Evolutionary conservation across 2,329 filamentous ascomycete genomes (phyloP).

Genomic region (Grosmannia serpens): DNA sequence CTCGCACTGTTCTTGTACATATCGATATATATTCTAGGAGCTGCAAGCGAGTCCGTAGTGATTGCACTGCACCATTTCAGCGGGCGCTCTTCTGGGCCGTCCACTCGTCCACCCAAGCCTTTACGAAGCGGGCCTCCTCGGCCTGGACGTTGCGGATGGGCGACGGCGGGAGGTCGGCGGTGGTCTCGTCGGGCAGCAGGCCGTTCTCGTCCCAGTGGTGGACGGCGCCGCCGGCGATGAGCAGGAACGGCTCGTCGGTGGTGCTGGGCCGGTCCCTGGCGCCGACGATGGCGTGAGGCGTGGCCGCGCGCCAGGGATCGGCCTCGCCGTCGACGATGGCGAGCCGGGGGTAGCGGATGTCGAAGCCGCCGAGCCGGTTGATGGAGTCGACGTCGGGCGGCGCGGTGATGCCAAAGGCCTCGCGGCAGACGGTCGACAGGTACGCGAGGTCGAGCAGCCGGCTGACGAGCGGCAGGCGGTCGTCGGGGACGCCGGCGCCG

Average conservation of each 20-base stretch:
- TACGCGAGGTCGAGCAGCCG: slow-evolving; percentile 56
- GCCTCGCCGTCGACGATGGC: slow-evolving; percentile 67
- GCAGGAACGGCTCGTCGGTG: slow-evolving; percentile 54
- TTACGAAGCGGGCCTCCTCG: slow-evolving; percentile 11
- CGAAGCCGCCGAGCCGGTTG: slow-evolving; percentile 66
- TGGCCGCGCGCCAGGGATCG: slow-evolving; percentile 71
- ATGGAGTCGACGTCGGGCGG: slow-evolving; percentile 53
- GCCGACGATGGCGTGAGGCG: slow-evolving; percentile 54
- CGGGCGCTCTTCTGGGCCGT: neutral
- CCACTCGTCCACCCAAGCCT: slow-evolving; percentile 12
- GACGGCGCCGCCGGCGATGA: slow-evolving; percentile 57
- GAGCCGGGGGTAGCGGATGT: slow-evolving; percentile 62
- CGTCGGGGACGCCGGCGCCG: slow-evolving; percentile 54
- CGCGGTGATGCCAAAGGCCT: slow-evolving; percentile 57
- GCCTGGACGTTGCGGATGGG: slow-evolving; percentile 9
- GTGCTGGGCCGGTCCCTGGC: slow-evolving; percentile 48
- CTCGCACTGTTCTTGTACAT: neutral
- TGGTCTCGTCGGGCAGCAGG: slow-evolving; percentile 50
- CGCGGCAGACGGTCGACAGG: slow-evolving; percentile 47
- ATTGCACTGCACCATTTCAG: too few species aligned
- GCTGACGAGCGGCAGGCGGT: slow-evolving; percentile 59
- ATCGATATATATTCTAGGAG: neutral
- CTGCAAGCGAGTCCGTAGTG: too few species aligned
- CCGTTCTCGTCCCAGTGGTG: slow-evolving; percentile 76
- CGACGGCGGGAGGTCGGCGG: slow-evolving; percentile 10